Percentiles rank a stretch among this genome's conserved stretches.
phyloP scores from a whole-genome alignment of 1,284 basidiomycete genomes.

The Pholiota adiposa region DNA sequence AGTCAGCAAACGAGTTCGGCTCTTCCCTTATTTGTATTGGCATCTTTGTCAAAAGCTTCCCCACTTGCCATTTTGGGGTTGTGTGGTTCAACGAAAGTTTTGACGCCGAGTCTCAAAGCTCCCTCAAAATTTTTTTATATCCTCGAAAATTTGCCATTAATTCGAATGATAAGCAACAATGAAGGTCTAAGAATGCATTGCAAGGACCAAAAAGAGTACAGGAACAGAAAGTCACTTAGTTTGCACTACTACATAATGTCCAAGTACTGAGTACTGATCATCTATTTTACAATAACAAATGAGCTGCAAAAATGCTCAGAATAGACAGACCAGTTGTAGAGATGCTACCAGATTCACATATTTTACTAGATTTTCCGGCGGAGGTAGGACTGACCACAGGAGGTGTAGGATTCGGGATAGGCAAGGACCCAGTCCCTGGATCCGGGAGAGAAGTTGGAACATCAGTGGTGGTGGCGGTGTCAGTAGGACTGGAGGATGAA shows the following conservation, averaged over 20 bases:
- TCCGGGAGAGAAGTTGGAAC: neutral
- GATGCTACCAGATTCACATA: neutral
- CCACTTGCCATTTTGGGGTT: constrained; percentile 2
- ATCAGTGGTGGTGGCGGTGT: constrained; percentile 3
- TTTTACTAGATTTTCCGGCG: constrained; percentile 3
- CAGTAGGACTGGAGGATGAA: neutral
- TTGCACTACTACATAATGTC: too few relatives aligned
- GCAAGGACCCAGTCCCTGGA: neutral
- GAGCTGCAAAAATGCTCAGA: neutral
- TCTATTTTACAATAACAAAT: neutral
- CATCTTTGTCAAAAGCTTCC: constrained; percentile 3
- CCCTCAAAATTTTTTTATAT: too few relatives aligned
- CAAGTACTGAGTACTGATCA: too few relatives aligned
- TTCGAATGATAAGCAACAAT: too few relatives aligned
- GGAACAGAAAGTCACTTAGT: too few relatives aligned
- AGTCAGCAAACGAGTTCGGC: neutral
- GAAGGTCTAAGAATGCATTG: too few relatives aligned
- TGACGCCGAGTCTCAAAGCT: too few relatives aligned
- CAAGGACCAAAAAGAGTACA: too few relatives aligned
- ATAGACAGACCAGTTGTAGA: neutral
- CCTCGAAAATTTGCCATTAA: too few relatives aligned
- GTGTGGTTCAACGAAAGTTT: constrained; percentile 6
- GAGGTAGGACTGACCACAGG: neutral
- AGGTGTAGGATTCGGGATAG: constrained; percentile 5
- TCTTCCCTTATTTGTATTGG: neutral